Conservation (phyloP, 1,284 basidiomycete genomes). For the Peniophora sp. region DNA sequence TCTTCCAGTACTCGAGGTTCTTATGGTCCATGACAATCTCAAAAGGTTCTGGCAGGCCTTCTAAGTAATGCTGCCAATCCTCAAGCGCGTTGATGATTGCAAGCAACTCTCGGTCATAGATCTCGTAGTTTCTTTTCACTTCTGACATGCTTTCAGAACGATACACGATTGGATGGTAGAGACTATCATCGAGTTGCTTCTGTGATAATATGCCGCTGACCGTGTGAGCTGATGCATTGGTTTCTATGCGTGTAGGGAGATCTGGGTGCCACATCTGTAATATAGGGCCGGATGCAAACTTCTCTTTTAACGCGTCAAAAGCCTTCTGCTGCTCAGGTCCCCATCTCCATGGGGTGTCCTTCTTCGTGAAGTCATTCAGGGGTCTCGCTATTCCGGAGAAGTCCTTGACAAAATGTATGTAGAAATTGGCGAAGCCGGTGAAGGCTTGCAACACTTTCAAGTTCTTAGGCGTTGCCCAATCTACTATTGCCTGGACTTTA, state of each 20-base stretch:
- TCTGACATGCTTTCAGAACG: constrained; percentile 2
- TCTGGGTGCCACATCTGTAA: constrained; percentile 6
- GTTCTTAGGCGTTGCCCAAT: constrained; percentile 29
- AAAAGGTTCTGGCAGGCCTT: constrained; percentile 4
- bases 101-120: constrained; percentile 15
- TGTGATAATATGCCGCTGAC: constrained; percentile 4
- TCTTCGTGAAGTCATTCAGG: constrained; percentile 3
- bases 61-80: constrained; percentile 10
- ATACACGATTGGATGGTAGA: constrained; percentile 7
- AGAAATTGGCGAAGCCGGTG: constrained; percentile 31
- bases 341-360: neutral
- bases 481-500: constrained; percentile 28
- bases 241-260: neutral
- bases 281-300: constrained; percentile 13
- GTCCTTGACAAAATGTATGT: constrained; percentile 9
- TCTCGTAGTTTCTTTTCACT: constrained; percentile 15
- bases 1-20: constrained; percentile 7
- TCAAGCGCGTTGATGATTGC: constrained; percentile 7
- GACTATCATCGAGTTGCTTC: neutral
- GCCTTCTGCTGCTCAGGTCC: constrained; percentile 5
- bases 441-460: constrained; percentile 25
- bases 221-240: constrained; percentile 3
- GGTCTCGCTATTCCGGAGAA: neutral
- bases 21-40: constrained; percentile 6
- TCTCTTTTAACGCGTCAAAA: constrained; percentile 12